These are phyloP conservation scores for Coniochaeta hoffmannii DNA, from an alignment of 2,329 filamentous ascomycete genomes.

Conservation along the genomic window DNA sequence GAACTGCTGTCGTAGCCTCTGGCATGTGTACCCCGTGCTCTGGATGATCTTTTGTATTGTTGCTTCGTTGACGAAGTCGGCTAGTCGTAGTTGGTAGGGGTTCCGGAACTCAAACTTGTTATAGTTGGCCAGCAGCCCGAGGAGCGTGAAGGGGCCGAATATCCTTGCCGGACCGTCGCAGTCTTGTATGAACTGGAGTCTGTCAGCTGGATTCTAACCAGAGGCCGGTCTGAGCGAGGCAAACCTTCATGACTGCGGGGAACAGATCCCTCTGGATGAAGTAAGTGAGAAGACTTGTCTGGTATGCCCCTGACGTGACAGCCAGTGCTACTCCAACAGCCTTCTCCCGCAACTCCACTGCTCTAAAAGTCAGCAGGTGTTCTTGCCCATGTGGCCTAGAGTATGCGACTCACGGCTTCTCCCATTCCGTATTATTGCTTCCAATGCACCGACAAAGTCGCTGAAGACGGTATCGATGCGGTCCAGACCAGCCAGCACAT, in stretches of 20 bases:
- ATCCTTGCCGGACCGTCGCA: slow-evolving; percentile 55
- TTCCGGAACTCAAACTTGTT: slow-evolving; percentile 99
- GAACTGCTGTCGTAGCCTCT: slow-evolving; percentile 64
- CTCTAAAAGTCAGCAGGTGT: not conserved
- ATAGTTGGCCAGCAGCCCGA: slow-evolving; percentile 90
- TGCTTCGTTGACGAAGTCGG: slow-evolving; percentile 90
- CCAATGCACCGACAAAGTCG: slow-evolving; percentile 77
- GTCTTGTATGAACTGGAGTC: slow-evolving; percentile 64
- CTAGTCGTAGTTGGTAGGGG: slow-evolving; percentile 83
- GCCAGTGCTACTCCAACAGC: slow-evolving; percentile 77
- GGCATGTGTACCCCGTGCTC: slow-evolving; percentile 68
- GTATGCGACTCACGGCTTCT: slow-evolving; percentile 50
- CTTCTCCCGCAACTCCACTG: slow-evolving; percentile 68
- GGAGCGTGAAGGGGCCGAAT: slow-evolving; percentile 70
- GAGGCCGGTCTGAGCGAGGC: not conserved
- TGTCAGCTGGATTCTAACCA: not conserved
- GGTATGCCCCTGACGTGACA: slow-evolving; percentile 87
- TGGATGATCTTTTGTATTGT: slow-evolving; percentile 76
- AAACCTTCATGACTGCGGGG: slow-evolving; percentile 86
- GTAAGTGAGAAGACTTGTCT: slow-evolving; percentile 89
- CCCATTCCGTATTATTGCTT: slow-evolving; percentile 74
- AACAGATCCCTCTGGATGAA: slow-evolving; percentile 93
- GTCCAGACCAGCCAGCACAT: slow-evolving; percentile 80
- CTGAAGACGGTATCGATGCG: slow-evolving; percentile 80
- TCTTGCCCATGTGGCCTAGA: not conserved